phyloP scores from a whole-genome alignment of 2,329 filamentous ascomycete genomes.

The Pseudogymnoascus sp. region DNA sequence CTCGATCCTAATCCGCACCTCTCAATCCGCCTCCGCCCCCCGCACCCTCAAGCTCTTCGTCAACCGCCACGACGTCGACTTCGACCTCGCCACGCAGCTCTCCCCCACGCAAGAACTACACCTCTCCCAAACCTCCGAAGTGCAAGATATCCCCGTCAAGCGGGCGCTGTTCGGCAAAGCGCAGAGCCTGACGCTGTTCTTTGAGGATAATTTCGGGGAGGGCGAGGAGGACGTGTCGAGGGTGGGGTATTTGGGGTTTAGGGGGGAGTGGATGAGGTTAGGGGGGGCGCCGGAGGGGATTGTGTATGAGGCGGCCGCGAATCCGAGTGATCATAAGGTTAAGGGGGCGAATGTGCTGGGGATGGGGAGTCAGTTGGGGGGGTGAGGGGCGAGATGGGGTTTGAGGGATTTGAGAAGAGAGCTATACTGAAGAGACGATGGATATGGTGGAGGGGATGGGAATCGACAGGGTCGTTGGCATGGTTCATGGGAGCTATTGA shows the following conservation, averaged over 20 bases:
- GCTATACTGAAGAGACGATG: background rate
- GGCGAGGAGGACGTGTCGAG: slow-evolving; percentile 75
- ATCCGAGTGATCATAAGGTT: slow-evolving; percentile 76
- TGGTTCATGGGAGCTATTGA: background rate
- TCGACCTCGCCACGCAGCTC: slow-evolving; percentile 63
- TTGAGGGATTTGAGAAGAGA: background rate
- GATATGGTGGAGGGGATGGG: background rate
- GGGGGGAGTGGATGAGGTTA: slow-evolving; percentile 85
- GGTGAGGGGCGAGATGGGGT: background rate
- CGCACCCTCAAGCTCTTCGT: slow-evolving; percentile 78
- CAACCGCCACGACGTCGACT: slow-evolving; percentile 85
- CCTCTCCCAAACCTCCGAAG: slow-evolving; percentile 68
- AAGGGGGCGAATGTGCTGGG: slow-evolving; percentile 50
- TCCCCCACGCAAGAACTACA: slow-evolving; percentile 68
- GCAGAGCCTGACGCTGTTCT: slow-evolving; percentile 76
- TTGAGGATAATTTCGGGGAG: slow-evolving; percentile 81
- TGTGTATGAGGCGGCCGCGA: slow-evolving; percentile 87
- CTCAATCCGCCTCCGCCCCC: slow-evolving; percentile 62
- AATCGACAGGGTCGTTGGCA: background rate
- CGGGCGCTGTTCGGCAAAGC: slow-evolving; percentile 84
- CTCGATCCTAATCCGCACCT: slow-evolving; percentile 77
- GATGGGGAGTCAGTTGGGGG: slow-evolving; percentile 47
- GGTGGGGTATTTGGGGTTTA: slow-evolving; percentile 81
- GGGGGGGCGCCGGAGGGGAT: slow-evolving; percentile 79
- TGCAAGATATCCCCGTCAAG: slow-evolving; percentile 83